Evolutionary conservation across 2,329 filamentous ascomycete genomes (phyloP), one percentile per base, ranked within the genome.

Genomic region (Penicillium capsulatum): DNA sequence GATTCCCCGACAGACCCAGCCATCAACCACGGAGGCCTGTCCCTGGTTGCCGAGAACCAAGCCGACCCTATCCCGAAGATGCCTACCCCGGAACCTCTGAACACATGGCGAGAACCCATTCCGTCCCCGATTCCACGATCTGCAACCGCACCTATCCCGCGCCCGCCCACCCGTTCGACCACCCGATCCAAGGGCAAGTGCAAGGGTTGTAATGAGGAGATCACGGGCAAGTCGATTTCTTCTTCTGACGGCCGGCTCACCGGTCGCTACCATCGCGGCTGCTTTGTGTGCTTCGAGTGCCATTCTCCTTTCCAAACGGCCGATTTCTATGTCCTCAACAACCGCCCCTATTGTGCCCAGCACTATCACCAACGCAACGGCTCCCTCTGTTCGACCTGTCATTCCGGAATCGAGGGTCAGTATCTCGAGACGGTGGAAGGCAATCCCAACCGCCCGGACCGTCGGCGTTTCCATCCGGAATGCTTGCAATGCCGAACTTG

Each of bases 291-390:
- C 73, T 79, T 80, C 3, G 89, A 84, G 1, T 98, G 92, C 69
- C 72, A 74, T 8, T 76, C 81, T 38, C 83, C 89, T 1, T 98
- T 97, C 59, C 73, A 81, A 14, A 94, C 89, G 0, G 79, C 87
- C 1, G 89, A 92, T 43, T 97, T 97, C 56, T 98, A 98, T 61
- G 90, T 98, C 8, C 78, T 89, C 44, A 70, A 84, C 49, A 88
- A 98, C 66, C 76, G 80, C 43, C 92, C 92, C 0, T 96, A 91
- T 67, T 97, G 92, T 65, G 84, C 88, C 51, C 81, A 83, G 34
- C 89, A 97, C 65, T 98, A 97, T 61, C 92, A 98, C 68, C 79
- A 85, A 62, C 76, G 92, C 22, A 97, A 97, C 55, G 84, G 84
- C 35, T 94, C 87, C 32, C 70, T 96, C 1, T 98, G 92, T 61